Percentiles rank a stretch among this genome's conserved stretches.
phyloP scores from a whole-genome alignment of 257 asterid genomes.

The Sherardia arvensis region DNA sequence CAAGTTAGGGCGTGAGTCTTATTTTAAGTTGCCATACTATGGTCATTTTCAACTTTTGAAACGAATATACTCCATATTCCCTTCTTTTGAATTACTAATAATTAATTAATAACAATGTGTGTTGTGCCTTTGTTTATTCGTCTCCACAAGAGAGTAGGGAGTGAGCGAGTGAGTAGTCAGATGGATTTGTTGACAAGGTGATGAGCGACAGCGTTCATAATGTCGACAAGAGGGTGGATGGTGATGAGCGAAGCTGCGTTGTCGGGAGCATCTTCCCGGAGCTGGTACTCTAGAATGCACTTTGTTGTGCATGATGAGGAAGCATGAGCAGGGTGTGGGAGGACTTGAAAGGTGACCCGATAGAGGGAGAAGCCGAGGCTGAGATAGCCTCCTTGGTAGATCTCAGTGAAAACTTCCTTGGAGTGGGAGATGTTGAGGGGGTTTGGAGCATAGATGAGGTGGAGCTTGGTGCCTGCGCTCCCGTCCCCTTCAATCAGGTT shows the following conservation, averaged over 20 bases:
- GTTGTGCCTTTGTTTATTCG: background rate
- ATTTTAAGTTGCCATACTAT: too few species aligned
- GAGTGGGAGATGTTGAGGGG: slow-evolving; percentile 17
- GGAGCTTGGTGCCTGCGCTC: slow-evolving; percentile 38
- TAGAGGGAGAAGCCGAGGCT: slow-evolving; percentile 37
- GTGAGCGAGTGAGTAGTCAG: too few species aligned
- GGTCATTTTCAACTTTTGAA: too few species aligned
- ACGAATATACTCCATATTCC: too few species aligned
- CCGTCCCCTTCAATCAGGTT: slow-evolving; percentile 51
- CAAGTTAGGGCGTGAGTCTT: too few species aligned
- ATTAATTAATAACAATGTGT: too few species aligned
- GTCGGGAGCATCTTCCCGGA: slow-evolving; percentile 38
- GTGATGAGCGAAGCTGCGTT: slow-evolving; percentile 26
- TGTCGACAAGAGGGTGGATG: slow-evolving; percentile 24
- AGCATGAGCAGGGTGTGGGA: slow-evolving; percentile 32
- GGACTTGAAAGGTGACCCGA: slow-evolving; percentile 36
- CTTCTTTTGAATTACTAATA: too few species aligned
- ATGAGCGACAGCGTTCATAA: slow-evolving; percentile 35
- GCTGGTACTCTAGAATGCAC: slow-evolving; percentile 46
- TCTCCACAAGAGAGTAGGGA: too few species aligned
- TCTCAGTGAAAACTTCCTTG: slow-evolving; percentile 52
- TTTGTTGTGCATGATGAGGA: slow-evolving; percentile 40
- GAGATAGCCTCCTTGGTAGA: slow-evolving; percentile 54
- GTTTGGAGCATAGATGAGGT: slow-evolving; percentile 28
- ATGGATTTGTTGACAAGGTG: too few species aligned